Evolutionary conservation across 495 filamentous ascomycete species (phyloP), one percentile per base, ranked within the genome.

Genomic region (Daldinia vernicosa): DNA sequence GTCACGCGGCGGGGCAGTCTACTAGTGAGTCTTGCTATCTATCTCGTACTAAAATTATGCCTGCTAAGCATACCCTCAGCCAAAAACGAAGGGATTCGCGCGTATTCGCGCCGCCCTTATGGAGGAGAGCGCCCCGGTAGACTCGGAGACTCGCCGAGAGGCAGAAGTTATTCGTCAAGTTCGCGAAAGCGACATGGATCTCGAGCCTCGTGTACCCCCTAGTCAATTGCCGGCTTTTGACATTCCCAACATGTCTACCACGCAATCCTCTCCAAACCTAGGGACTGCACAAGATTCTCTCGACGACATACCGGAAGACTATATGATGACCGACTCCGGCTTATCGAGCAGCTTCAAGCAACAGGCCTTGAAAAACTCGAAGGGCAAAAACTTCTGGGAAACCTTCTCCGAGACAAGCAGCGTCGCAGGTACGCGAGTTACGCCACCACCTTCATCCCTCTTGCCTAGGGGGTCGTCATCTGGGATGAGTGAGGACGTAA

Each of bases 161-260:
- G 93, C 95, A 12, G 94, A 98, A 80, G 94, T 98, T 0, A 91
- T 98, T 61, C 90, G 92, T 2, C 96, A 97, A 79, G 94, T 97
- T 33, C 91, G 92, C 17, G 95, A 98, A 78, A 86, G 83, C 69
- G 86, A 88, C 69, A 82, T 86, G 80, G 84, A 86, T 30, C 76
- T 86, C 26, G 84, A 84, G 55, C 79, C 78, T 6, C 74, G 80
- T 32, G 67, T 76, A 15, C 66, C 78, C 15, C 62, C 70, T 0
- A 58, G 60, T 2, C 64, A 63, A 9, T n/a, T 64, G 2, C 64
- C 69, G 11, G 28, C 70, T 15, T 40, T 75, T 47, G 69, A 74
- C 24, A 69, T 66, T 17, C 55, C 70, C n/a, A 70, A 60, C 47
- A 28, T 75, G 43, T 80, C 81, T 6, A 87, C 89, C 15, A 82